Evolutionary conservation across 371 early-diverging fungal genomes (phyloP).

Genomic region (Chytridium lagenaria): DNA sequence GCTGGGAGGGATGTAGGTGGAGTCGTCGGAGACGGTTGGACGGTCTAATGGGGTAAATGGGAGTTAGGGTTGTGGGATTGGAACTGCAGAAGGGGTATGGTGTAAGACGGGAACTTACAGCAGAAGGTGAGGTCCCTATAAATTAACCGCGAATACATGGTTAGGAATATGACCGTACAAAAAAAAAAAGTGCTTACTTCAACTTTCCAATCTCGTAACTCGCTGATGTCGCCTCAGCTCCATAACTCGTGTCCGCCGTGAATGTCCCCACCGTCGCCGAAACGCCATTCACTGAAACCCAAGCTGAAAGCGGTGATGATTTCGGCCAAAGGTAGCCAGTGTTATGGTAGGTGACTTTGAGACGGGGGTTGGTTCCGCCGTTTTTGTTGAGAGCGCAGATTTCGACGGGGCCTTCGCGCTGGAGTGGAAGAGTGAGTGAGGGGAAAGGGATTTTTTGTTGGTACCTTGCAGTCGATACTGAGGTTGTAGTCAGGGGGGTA

Average conservation of each 20-base stretch:
- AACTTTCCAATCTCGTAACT: too few species aligned
- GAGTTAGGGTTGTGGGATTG: too few species aligned
- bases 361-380: slow-evolving; percentile 7
- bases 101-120: too few species aligned
- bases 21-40: slow-evolving; percentile 10
- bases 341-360: slow-evolving; percentile 3
- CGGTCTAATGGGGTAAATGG: too few species aligned
- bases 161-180: too few species aligned
- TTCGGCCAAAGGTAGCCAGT: slow-evolving; percentile 6
- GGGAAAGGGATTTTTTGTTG: not conserved
- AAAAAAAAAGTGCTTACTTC: too few species aligned
- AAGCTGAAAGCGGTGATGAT: slow-evolving; percentile 12
- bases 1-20: not conserved
- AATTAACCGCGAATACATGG: too few species aligned
- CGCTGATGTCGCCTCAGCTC: too few species aligned
- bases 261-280: not conserved
- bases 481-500: slow-evolving; percentile 23
- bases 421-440: not conserved
- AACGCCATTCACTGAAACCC: slow-evolving; percentile 10
- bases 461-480: slow-evolving; percentile 8
- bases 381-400: slow-evolving; percentile 23
- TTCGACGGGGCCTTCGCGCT: slow-evolving; percentile 13
- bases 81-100: too few species aligned
- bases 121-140: not conserved
- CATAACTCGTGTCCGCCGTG: too few species aligned